A percentile compares a stretch with the other conserved stretches of the same genome.
These are phyloP conservation scores for Salix koriyanagi DNA, from an alignment of 345 rosid genomes.

Conservation along the genomic window DNA sequence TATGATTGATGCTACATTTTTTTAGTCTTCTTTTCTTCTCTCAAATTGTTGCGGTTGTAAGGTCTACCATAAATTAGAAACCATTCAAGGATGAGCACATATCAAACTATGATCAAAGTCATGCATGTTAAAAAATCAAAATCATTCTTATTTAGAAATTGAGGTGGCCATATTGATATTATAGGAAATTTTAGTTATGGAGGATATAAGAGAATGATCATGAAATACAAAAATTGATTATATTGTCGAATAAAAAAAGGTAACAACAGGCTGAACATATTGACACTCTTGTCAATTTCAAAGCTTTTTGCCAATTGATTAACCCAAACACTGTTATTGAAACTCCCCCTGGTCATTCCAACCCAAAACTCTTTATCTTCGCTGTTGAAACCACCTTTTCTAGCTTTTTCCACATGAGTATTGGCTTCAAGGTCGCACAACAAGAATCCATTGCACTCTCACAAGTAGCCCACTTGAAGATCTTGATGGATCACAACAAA, in stretches of 20 bases:
- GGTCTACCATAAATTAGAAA: constrained; percentile 36
- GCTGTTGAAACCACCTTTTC: constrained; percentile 26
- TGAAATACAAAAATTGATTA: not conserved
- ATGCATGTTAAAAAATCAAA: not conserved
- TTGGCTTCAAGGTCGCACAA: constrained; percentile 41
- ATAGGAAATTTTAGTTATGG: not conserved
- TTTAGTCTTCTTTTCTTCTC: constrained; percentile 59
- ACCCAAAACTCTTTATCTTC: constrained; percentile 53
- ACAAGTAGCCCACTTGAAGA: constrained; percentile 12
- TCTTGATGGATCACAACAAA: not conserved
- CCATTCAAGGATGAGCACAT: not conserved
- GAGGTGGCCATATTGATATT: not conserved
- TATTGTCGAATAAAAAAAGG: constrained; percentile 19
- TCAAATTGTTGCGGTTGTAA: constrained; percentile 41
- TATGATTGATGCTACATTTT: constrained; percentile 83
- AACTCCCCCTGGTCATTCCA: constrained; percentile 41
- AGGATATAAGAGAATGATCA: not conserved
- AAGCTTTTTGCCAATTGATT: constrained; percentile 9
- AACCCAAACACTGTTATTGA: constrained; percentile 12
- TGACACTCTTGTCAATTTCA: constrained; percentile 30
- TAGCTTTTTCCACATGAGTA: constrained; percentile 29
- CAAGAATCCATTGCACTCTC: constrained; percentile 63
- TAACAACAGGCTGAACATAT: constrained; percentile 43
- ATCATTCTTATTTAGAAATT: not conserved
- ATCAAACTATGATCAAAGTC: not conserved